These are phyloP conservation scores for Phylloboletellus chloephorus DNA, from an alignment of 1,284 basidiomycete genomes.

Conservation along the genomic window DNA sequence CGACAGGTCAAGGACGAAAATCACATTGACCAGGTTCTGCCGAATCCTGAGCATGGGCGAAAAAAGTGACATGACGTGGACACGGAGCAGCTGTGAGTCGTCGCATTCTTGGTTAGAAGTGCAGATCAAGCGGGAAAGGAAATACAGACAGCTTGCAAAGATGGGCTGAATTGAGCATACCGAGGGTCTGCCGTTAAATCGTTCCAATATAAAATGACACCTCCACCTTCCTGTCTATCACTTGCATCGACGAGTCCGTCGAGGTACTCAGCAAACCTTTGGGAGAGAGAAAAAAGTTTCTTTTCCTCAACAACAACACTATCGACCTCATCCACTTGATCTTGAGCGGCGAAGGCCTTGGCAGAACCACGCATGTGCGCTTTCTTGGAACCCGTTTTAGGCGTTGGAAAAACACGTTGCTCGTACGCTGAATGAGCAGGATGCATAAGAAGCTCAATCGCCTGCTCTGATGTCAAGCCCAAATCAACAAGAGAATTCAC, in stretches of 20 bases:
- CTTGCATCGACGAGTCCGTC: constrained; percentile 85
- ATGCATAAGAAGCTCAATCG: constrained; percentile 69
- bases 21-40: constrained; percentile 76
- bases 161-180: constrained; percentile 49
- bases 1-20: constrained; percentile 77
- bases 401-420: constrained; percentile 2
- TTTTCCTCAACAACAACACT: constrained; percentile 17
- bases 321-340: constrained; percentile 18
- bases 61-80: constrained; percentile 76
- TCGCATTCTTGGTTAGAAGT: constrained; percentile 7
- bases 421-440: constrained; percentile 30
- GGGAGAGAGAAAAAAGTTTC: constrained; percentile 19
- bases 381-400: neutral
- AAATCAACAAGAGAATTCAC: constrained; percentile 57
- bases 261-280: constrained; percentile 41
- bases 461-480: constrained; percentile 60
- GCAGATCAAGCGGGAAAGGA: neutral
- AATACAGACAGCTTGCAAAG: constrained; percentile 14
- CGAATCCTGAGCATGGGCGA: constrained; percentile 58
- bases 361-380: constrained; percentile 12
- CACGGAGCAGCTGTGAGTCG: constrained; percentile 54
- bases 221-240: constrained; percentile 76
- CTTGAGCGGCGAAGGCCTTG: constrained; percentile 7
- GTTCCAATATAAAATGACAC: constrained; percentile 82
- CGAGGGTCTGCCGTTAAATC: constrained; percentile 81